A percentile compares a stretch with the other conserved stretches of the same genome.
phyloP scores from a whole-genome alignment of 345 rosid genomes.

The Eucalyptus regnans region DNA sequence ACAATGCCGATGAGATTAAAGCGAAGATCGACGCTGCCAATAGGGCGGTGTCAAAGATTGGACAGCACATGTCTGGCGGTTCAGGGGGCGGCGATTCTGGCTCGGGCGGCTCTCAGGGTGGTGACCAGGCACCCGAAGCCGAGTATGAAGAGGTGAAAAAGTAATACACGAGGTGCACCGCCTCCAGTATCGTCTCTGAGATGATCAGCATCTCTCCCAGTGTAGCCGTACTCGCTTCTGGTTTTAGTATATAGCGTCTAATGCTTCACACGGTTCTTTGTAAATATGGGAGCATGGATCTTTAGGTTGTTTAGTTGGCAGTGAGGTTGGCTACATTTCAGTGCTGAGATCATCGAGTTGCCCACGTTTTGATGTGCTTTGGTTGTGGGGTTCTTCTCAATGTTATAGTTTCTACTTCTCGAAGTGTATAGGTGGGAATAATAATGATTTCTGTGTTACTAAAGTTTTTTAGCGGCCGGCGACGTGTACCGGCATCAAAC shows the following conservation, averaged over 20 bases:
- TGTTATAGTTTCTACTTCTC: background rate
- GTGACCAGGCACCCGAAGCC: background rate
- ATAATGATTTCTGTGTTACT: background rate
- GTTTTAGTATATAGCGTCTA: background rate
- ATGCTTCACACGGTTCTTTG: background rate
- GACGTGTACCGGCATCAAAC: background rate
- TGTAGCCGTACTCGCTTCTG: background rate
- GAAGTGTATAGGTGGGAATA: background rate
- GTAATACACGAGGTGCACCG: background rate
- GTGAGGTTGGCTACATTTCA: background rate
- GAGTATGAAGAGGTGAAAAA: constrained; percentile 4
- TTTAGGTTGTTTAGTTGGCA: background rate
- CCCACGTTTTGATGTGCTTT: background rate
- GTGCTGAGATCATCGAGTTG: background rate
- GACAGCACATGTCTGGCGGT: constrained; percentile 11
- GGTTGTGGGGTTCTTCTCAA: background rate
- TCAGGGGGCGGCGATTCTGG: background rate
- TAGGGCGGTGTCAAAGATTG: constrained; percentile 1
- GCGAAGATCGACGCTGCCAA: background rate
- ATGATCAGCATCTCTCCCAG: background rate
- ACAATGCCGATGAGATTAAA: background rate
- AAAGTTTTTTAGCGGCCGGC: background rate
- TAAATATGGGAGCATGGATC: background rate
- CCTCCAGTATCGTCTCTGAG: background rate
- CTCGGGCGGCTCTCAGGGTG: background rate